Evolutionary conservation across 2,329 filamentous ascomycete genomes (phyloP).

Genomic region (Colletotrichum chlorophyti): DNA sequence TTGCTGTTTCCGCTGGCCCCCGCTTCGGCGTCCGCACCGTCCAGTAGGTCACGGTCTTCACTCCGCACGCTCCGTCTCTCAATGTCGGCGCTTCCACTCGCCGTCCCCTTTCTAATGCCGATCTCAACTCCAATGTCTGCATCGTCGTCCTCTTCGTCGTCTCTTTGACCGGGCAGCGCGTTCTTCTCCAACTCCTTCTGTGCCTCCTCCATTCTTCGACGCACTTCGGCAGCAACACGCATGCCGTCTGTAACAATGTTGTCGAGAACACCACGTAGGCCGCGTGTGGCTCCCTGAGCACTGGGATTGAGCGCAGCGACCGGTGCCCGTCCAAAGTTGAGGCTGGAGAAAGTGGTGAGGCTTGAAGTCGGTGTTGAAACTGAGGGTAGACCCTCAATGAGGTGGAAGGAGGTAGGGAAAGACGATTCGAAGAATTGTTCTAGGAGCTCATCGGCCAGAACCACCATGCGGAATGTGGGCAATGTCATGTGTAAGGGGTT

Average conservation of each 20-base stretch:
- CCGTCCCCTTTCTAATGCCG: conserved; percentile 44
- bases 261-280: conserved; percentile 90
- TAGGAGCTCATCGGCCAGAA: conserved; percentile 92
- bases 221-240: conserved; percentile 91
- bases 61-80: conserved; percentile 70
- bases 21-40: conserved; percentile 76
- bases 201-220: conserved; percentile 92
- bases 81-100: conserved; percentile 56
- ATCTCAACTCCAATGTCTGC: conserved; percentile 56
- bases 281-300: conserved; percentile 69
- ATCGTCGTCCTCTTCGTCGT: conserved; percentile 75
- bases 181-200: conserved; percentile 90
- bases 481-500: conserved; percentile 95
- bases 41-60: conserved; percentile 73
- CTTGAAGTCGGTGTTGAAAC: conserved; percentile 56
- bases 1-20: conserved; percentile 48
- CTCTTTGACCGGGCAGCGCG: conserved; percentile 66
- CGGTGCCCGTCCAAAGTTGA: conserved; percentile 61
- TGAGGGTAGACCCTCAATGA: conserved; percentile 68
- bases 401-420: conserved; percentile 90
- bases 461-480: conserved; percentile 98
- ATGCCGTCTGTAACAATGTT: conserved; percentile 98
- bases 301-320: conserved; percentile 45
- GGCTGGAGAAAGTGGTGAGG: conserved; percentile 84
- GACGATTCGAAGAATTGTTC: conserved; percentile 98